Percentiles rank a stretch among this genome's conserved stretches.
Evolutionary conservation across 495 filamentous ascomycete species (phyloP).

Genomic region (Penicillium paradoxum): DNA sequence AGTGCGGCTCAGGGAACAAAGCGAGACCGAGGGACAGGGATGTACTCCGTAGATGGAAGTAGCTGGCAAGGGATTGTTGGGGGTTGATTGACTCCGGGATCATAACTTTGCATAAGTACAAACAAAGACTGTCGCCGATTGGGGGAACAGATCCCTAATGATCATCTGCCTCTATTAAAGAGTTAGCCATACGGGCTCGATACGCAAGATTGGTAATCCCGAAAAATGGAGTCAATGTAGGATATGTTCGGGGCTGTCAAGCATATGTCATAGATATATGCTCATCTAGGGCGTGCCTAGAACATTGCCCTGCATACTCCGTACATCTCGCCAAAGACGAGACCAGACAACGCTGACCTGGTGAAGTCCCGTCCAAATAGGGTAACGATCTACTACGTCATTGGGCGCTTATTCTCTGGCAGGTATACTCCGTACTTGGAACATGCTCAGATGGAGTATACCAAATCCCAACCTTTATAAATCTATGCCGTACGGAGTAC

Average conservation of each 20-base stretch:
- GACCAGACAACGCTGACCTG: not conserved
- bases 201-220: not conserved
- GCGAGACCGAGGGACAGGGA: conserved; percentile 20
- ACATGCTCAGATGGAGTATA: too few species aligned
- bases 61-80: conserved; percentile 1
- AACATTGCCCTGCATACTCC: too few species aligned
- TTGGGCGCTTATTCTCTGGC: not conserved
- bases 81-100: not conserved
- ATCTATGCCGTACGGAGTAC: too few species aligned
- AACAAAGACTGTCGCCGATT: not conserved
- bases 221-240: not conserved
- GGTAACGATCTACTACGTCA: conserved; percentile 26
- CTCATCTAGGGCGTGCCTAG: too few species aligned
- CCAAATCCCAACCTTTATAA: too few species aligned
- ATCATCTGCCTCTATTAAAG: not conserved
- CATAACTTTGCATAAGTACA: not conserved
- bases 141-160: not conserved
- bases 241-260: too few species aligned
- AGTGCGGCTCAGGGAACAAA: conserved; percentile 18
- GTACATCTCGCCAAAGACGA: not conserved
- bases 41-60: conserved; percentile 12
- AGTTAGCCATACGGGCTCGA: not conserved
- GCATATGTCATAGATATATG: not conserved
- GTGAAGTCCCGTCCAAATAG: conserved; percentile 14
- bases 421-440: too few species aligned